Conservation (phyloP, 306 rosid species). For the Benincasa hispida region DNA sequence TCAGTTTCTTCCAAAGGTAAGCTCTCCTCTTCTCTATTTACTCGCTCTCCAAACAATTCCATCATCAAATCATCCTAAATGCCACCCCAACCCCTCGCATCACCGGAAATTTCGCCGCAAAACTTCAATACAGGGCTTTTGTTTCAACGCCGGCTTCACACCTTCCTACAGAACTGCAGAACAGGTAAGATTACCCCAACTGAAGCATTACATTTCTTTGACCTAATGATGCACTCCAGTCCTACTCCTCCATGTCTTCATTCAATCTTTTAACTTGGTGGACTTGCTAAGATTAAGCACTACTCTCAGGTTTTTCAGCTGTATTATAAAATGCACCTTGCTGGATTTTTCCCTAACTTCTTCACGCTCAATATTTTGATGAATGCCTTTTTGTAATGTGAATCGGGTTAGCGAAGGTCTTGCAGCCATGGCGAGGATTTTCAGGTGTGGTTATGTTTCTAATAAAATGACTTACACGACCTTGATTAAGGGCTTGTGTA, state of each 20-base stretch:
- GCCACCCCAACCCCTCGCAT: no score
- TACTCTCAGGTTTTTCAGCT: conserved; percentile 16
- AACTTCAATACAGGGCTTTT: no score
- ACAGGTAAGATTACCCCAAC: conserved; percentile 5
- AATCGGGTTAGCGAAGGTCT: conserved; percentile 20
- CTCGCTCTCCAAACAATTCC: no score
- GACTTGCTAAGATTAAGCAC: conserved; percentile 23
- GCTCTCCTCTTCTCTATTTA: no score
- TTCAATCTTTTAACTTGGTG: conserved; percentile 23
- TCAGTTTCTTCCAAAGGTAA: no score
- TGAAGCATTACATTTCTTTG: conserved; percentile 17
- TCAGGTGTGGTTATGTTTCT: conserved; percentile 23
- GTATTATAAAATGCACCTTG: conserved; percentile 5
- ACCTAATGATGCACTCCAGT: conserved; percentile 20
- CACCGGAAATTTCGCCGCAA: no score
- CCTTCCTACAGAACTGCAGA: conserved; percentile 1
- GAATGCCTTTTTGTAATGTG: conserved; percentile 23
- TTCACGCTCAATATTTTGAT: conserved; percentile 20
- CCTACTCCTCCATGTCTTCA: conserved; percentile 19
- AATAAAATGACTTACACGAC: conserved; percentile 12
- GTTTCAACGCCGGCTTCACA: no score
- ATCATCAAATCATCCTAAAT: no score
- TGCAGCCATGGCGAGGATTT: conserved; percentile 14
- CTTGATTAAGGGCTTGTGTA: conserved; percentile 31
- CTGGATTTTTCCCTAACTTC: conserved; percentile 10